Base-by-base conservation (phyloP, 2,329 filamentous ascomycete genomes). In the Colletotrichum abscissum region DNA sequence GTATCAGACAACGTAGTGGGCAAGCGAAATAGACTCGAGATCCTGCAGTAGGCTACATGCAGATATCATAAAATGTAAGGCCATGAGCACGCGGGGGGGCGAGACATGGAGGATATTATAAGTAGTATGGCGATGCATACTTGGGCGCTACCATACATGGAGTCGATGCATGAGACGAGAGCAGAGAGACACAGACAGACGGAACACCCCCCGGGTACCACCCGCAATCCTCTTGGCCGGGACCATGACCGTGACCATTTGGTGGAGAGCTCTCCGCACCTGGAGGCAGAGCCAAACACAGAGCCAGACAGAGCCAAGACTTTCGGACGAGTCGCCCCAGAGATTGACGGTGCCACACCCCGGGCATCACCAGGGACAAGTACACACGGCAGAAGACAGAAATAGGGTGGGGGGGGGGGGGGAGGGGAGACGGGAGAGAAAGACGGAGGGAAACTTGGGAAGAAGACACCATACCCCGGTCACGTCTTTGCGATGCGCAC, bases 301-400 rank as follows among this genome's bases (percentile, higher is more conserved):
- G 35, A 69, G 52, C 28, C 67, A 67, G 38, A 58, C 12, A 58
- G n/a, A 67, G 68, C 68, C 69, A 71, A 71, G 64, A 67, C 57
- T 56, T 22, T 49, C 42, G 28, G 22, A 68, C 30, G 63, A 68
- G 57, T 71, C 64, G 35, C 28, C 33, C 55, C 26, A 38, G 12
- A 67, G 30, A 12, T 22, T 26, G n/a, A 49, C 56, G 49, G 63
- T 71, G 46, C 35, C 64, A 71, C 54, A 42, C 42, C 42, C 63
- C 56, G 24, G 22, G 65, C 52, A 38, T 64, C 62, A 28, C n/a
- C 30, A n/a, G 28, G 62, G 62, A n/a, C 14, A 6, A 38, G 28
- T 35, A 35, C 46, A 55, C 30, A 55, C 49, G 16, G 22, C 62
- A 64, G 30, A 26, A 14, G 28, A 22, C 22, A 22, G 28, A 24